Evolutionary conservation across 305 asterid species (phyloP).

Genomic region (Petunia hybrid): DNA sequence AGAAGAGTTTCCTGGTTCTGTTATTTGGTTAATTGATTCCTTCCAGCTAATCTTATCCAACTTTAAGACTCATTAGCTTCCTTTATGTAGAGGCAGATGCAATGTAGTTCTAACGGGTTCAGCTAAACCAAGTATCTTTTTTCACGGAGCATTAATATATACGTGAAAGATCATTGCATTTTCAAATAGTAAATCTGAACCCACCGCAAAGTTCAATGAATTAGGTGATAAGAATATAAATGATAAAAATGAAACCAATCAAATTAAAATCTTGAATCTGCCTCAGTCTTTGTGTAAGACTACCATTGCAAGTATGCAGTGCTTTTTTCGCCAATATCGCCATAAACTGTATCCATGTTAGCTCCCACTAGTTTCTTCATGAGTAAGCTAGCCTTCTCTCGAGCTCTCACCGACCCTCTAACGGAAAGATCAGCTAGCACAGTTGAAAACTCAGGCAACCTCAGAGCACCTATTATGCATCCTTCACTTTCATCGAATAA

Average conservation of each 20-base stretch:
- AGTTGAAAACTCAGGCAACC: conserved; percentile 59
- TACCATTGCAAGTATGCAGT: conserved; percentile 34
- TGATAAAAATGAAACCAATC: not conserved
- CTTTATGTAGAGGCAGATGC: not conserved
- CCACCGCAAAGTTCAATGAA: not conserved
- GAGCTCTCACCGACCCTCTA: conserved; percentile 65
- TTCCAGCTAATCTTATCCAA: not conserved
- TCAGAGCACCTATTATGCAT: conserved; percentile 58
- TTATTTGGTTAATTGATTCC: not conserved
- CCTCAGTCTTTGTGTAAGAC: not conserved
- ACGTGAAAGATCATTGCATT: not conserved
- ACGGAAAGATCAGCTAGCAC: conserved; percentile 76
- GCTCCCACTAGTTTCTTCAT: conserved; percentile 74
- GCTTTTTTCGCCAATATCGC: conserved; percentile 26
- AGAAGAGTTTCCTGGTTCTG: not conserved
- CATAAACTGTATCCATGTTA: conserved; percentile 33
- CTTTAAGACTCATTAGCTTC: not conserved
- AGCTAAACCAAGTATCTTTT: not conserved
- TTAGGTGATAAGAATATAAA: no score
- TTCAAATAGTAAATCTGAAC: not conserved
- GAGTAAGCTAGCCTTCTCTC: conserved; percentile 67
- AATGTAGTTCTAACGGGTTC: not conserved
- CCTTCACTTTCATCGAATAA: conserved; percentile 71
- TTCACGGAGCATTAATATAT: not conserved
- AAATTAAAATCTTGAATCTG: not conserved